phyloP scores from a whole-genome alignment of 768 basidiomycete species.

The Serendipita sp. region DNA sequence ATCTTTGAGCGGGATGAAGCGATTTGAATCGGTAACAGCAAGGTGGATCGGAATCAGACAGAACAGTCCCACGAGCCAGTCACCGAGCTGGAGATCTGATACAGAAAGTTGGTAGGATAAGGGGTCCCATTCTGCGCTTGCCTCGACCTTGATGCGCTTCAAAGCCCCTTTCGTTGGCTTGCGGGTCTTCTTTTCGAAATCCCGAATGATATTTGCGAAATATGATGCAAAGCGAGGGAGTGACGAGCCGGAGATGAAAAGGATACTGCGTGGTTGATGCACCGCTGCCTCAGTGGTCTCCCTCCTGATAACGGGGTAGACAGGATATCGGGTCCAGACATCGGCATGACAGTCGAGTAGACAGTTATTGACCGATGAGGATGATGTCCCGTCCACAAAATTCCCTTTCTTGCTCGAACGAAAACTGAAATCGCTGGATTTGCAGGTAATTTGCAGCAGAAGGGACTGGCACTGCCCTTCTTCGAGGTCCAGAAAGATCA shows the following conservation, averaged over 20 bases:
- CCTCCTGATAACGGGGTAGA: slow-evolving; percentile 34
- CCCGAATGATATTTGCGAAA: slow-evolving; percentile 28
- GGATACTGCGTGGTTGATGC: slow-evolving; percentile 21
- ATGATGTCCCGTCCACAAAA: neutral
- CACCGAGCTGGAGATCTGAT: slow-evolving; percentile 28
- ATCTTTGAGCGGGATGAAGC: slow-evolving; percentile 45
- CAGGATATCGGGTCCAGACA: slow-evolving; percentile 46
- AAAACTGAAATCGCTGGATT: slow-evolving; percentile 11
- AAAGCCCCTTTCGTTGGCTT: slow-evolving; percentile 37
- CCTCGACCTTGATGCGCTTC: slow-evolving; percentile 20
- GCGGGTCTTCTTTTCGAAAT: slow-evolving; percentile 32
- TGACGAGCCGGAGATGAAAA: slow-evolving; percentile 29
- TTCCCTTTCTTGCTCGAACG: neutral
- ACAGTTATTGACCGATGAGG: slow-evolving; percentile 26
- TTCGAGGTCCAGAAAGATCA: slow-evolving; percentile 25
- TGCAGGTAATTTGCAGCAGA: slow-evolving; percentile 36
- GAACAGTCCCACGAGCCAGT: slow-evolving; percentile 45
- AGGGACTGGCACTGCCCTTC: slow-evolving; percentile 24
- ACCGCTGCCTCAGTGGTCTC: slow-evolving; percentile 17
- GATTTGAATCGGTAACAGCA: slow-evolving; percentile 41
- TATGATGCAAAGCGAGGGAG: slow-evolving; percentile 23
- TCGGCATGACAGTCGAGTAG: slow-evolving; percentile 39
- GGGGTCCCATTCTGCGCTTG: neutral
- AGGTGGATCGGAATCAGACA: slow-evolving; percentile 52
- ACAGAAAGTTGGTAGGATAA: slow-evolving; percentile 15